Evolutionary conservation across 768 basidiomycete species (phyloP).

Genomic region (Amyloporia xantha): DNA sequence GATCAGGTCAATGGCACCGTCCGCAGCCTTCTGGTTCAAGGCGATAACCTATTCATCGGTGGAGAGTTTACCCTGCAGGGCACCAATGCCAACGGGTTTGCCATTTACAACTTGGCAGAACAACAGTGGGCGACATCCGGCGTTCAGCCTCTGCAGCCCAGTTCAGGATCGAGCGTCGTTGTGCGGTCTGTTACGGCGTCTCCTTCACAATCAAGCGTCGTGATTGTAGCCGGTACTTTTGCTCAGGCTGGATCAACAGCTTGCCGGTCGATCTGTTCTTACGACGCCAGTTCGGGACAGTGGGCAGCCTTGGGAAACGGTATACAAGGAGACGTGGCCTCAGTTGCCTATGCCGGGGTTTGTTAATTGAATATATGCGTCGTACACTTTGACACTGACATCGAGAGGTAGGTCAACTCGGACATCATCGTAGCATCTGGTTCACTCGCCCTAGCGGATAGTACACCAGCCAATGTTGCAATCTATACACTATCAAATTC

Average conservation of each 20-base stretch:
- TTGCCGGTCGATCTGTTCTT: slow-evolving; percentile 76
- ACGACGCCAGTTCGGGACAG: slow-evolving; percentile 55
- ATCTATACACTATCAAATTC: slow-evolving; percentile 63
- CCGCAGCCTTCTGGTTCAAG: slow-evolving; percentile 64
- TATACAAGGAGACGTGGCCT: slow-evolving; percentile 72
- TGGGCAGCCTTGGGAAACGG: slow-evolving; percentile 80
- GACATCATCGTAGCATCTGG: slow-evolving; percentile 77
- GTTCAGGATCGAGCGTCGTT: slow-evolving; percentile 45
- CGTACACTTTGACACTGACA: too few relatives aligned
- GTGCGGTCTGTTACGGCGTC: slow-evolving; percentile 70
- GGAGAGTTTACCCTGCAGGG: slow-evolving; percentile 70
- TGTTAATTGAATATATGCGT: too few relatives aligned
- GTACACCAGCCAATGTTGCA: slow-evolving; percentile 64
- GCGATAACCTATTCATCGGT: slow-evolving; percentile 70
- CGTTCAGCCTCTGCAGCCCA: slow-evolving; percentile 54
- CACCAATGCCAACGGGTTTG: slow-evolving; percentile 59
- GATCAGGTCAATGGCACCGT: slow-evolving; percentile 70
- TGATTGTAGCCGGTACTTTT: slow-evolving; percentile 90
- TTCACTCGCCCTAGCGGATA: slow-evolving; percentile 60
- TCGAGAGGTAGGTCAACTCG: slow-evolving; percentile 44
- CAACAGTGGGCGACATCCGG: slow-evolving; percentile 56
- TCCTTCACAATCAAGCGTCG: slow-evolving; percentile 45
- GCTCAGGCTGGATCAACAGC: slow-evolving; percentile 63
- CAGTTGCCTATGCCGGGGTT: slow-evolving; percentile 79
- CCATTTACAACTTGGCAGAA: slow-evolving; percentile 67